Evolutionary conservation across 768 basidiomycete species (phyloP), one percentile per base, ranked within the genome.

Genomic region (Leccinum obscurum): DNA sequence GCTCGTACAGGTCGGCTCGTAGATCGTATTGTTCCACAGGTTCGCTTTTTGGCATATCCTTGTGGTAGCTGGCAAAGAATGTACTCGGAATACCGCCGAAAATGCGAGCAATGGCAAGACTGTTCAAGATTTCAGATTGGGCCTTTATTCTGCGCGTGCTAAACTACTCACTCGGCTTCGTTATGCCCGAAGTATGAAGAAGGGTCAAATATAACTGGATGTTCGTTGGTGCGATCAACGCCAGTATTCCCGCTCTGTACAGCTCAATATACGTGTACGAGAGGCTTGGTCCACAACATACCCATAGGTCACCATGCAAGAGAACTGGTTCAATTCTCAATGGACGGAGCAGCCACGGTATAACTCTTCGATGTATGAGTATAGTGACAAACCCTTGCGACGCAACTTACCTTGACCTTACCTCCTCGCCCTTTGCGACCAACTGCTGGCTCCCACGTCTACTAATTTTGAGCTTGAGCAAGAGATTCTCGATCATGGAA

Each of bases 281-380:
- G 35, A 24, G 32, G 10, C 7, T 20, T n/a, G 26, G 52, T 20
- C 20, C 10, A 51, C 22, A 34, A 70, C 83, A 56, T 71, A 88
- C 90, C 90, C 91, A 93, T 37, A 92, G 78, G 69, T 92, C 91
- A 1, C 91, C 91, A 62, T 93, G 91, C 10, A 92, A 70, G 22
- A 92, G 79, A 2, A 86, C 89, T 2, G 91, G 91, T 46, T 83
- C 72, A 32, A 90, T 79, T 11, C 72, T 70, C 55, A 92, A 73
- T 2, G 79, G 73, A 15, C 81, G 80, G 46, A 93, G 80, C 26
- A 93, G 77, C 64, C 81, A 81, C 2, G 91, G 89, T 66, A 92
- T 85, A n/a, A 88, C 86, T 53, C 90, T 92, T 67, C 6, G 49
- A 60, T 46, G 17, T 44, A 64, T 67, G 56, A 68, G 59, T 22